These are phyloP conservation scores for Umbelopsis ramanniana DNA, from an alignment of 192 early-diverging fungal genomes.

Conservation along the genomic window DNA sequence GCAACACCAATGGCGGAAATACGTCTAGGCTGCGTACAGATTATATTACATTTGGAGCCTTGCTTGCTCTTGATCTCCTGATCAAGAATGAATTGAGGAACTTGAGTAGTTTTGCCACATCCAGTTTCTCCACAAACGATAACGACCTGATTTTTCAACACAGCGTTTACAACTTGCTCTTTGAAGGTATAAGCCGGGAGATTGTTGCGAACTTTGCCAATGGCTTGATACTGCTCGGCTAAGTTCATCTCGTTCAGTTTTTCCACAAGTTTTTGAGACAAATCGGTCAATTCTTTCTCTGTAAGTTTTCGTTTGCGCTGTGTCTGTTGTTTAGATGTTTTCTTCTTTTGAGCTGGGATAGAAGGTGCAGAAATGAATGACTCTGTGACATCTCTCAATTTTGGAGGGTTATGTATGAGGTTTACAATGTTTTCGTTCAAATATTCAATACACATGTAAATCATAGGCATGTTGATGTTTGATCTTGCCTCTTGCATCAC, in stretches of 20 bases:
- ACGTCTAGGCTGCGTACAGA: constrained; percentile 65
- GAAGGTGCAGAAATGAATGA: constrained; percentile 23
- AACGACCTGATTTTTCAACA: constrained; percentile 60
- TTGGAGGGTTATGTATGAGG: constrained; percentile 57
- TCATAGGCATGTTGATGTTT: constrained; percentile 52
- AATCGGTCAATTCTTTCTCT: neutral
- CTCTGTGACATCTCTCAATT: constrained; percentile 47
- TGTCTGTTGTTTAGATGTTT: neutral
- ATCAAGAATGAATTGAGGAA: constrained; percentile 83
- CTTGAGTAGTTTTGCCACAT: constrained; percentile 76
- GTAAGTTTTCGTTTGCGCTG: constrained; percentile 14
- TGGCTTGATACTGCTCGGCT: constrained; percentile 33
- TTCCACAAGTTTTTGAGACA: constrained; percentile 19
- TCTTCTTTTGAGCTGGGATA: neutral
- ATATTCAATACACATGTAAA: constrained; percentile 64
- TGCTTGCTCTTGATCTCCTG: constrained; percentile 48
- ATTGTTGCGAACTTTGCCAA: constrained; percentile 52
- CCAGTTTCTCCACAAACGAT: constrained; percentile 83
- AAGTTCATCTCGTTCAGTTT: constrained; percentile 24
- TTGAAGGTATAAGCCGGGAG: constrained; percentile 68
- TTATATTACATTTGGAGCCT: constrained; percentile 56
- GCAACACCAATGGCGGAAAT: constrained; percentile 41
- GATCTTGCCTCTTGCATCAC: constrained; percentile 50
- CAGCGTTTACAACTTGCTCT: constrained; percentile 53
- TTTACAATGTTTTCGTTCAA: constrained; percentile 52